Evolutionary conservation across 768 basidiomycete genomes (phyloP), one percentile per base, ranked within the genome.

Genomic region (Pulveroboletus sp.): DNA sequence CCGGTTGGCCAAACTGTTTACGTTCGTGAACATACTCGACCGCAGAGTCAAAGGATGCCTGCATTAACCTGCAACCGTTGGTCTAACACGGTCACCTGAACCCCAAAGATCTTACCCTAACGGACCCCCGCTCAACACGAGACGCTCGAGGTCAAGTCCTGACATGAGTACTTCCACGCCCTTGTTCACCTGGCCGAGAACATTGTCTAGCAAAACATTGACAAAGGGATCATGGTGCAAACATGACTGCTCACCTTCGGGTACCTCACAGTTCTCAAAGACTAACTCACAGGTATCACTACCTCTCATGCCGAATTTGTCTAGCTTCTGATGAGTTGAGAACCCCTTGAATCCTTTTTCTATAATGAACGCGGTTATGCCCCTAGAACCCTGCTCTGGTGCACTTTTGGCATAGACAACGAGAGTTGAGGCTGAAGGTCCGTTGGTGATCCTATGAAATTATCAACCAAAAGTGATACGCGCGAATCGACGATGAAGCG

Each of bases 221-320:
- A n/a, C 28, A 13, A 52, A 53, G 43, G 17, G 21, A 31, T 32
- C 21, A 36, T 13, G 30, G 24, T 6, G 18, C 4, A 15, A 45
- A 7, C 24, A 27, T 15, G 14, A 42, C 18, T n/a, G 52, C 73
- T 43, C 47, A 92, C 92, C 89, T 63, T 89, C 83, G 1, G 94
- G 92, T 4, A 97, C 87, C 58, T 86, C 79, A 57, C 92, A 94
- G 57, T 91, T 78, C 57, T 95, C 90, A 51, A 97, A 96, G 17
- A 94, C 83, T 21, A 96, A 72, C 64, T 97, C 94, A 56, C 91
- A 92, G 3, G 94, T 97, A 59, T 96, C 93, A 52, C 89, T 91
- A 35, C 94, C 94, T 58, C 94, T 75, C 94, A 97, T 97, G 1
- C 94, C 94, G 62, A 96, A 84, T 67, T 97, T 97, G 68, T 97